Evolutionary conservation across 176 grass and related monocot genomes (phyloP), one percentile per base, ranked within the genome.

Genomic region (Rhipidocladum racemiflorum): DNA sequence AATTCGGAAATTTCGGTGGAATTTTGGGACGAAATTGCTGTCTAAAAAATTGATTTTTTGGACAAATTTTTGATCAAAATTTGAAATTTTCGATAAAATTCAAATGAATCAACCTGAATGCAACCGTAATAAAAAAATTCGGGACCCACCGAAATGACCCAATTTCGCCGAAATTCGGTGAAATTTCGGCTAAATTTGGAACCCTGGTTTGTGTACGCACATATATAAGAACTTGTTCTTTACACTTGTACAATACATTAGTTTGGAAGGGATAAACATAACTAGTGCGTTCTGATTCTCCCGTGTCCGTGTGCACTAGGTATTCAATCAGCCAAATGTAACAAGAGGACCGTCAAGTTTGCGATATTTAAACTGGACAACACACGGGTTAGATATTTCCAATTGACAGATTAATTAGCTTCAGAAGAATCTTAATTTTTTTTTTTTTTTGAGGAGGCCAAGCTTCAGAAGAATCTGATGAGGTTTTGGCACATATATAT

Each of bases 391-490:
- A 80, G 48, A 68, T 61, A 42, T 56, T 42, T 60, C 1, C 61
- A 68, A 81, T 56, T 53, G 61, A 53, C 68, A 40, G 4, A 51
- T 50, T 75, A 61, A 51, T 50, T 75, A 61, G 57, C 34, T 38
- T 34, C 2, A 21, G 25, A 25, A 60, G 79, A 76, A 83, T 45
- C 24, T 16, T 3, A 34, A 30, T 30, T 2, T 27, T 7, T 28
- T 30, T 56, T 10, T 2, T 34, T 55, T 24, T 10, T 39, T 39
- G 36, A 39, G 14, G 13, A 75, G 65, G 56, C 14, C 34, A 89
- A 85, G 62, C 82, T 77, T 39, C 27, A 50, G 63, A 77, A 63
- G 72, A 82, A 90, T 89, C 83, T 72, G 65, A 86, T 8, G 73
- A 49, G 60, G 44, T 40, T 82, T 77, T 70, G 65, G 46, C 83